Evolutionary conservation across 176 grass and related monocot species (phyloP).

Genomic region (Oryza australiensis): DNA sequence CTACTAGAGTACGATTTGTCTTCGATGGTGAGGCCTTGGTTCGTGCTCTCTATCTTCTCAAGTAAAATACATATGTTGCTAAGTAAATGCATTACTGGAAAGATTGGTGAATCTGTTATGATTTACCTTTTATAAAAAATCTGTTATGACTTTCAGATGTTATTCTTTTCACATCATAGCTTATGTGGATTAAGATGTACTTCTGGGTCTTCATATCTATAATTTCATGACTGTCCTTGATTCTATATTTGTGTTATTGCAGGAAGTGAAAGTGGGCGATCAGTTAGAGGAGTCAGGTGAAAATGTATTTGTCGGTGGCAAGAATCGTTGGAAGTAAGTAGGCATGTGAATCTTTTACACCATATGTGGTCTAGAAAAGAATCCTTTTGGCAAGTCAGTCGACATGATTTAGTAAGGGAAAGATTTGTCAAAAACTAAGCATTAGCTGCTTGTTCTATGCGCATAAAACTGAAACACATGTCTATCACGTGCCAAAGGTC

Average conservation of each 20-base stretch:
- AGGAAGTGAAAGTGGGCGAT: constrained; percentile 88
- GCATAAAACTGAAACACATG: neutral
- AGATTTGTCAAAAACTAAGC: neutral
- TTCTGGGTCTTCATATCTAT: neutral
- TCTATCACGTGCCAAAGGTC: neutral
- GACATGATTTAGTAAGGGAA: neutral
- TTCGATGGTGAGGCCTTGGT: constrained; percentile 92
- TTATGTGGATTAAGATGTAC: constrained; percentile 10
- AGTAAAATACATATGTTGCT: constrained; percentile 4
- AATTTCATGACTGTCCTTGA: neutral
- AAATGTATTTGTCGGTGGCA: constrained; percentile 95
- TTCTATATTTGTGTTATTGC: neutral
- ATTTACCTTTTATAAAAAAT: neutral
- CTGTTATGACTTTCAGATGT: neutral
- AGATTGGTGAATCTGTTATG: neutral
- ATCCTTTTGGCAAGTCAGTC: neutral
- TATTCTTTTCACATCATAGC: constrained; percentile 2
- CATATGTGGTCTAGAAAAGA: neutral
- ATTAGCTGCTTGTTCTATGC: neutral
- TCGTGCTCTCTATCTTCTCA: constrained; percentile 36
- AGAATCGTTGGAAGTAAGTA: constrained; percentile 91
- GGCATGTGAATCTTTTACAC: neutral
- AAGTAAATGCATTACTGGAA: neutral
- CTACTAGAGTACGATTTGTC: constrained; percentile 90
- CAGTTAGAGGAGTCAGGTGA: constrained; percentile 75